Conservation (phyloP, 177 flowering plant genomes). For the Tripterygium wilfordii region DNA sequence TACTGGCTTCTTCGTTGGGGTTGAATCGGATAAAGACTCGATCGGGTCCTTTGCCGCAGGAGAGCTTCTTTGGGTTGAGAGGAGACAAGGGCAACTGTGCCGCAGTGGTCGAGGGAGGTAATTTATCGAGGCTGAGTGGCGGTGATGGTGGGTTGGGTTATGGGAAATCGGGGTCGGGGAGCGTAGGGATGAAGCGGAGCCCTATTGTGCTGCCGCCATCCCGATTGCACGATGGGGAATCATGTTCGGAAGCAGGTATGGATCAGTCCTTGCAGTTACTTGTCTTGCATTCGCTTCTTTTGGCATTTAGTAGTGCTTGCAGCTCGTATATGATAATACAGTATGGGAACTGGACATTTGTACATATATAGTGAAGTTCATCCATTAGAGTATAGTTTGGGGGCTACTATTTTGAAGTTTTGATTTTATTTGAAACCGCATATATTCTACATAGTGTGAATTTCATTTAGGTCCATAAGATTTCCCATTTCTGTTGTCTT, state of each 20-base stretch:
- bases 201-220: constrained; percentile 41
- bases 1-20: constrained; percentile 83
- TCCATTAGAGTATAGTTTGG: too few relatives aligned
- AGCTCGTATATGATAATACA: too few relatives aligned
- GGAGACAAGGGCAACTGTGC: constrained; percentile 48
- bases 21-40: constrained; percentile 89
- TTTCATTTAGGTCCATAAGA: too few relatives aligned
- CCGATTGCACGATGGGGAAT: constrained; percentile 38
- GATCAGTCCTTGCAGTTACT: too few relatives aligned
- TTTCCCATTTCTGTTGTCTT: too few relatives aligned
- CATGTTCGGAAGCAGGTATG: constrained; percentile 6
- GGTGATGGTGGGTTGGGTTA: constrained; percentile 16
- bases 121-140: constrained; percentile 49
- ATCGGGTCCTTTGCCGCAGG: constrained; percentile 97
- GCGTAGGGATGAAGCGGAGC: constrained; percentile 38
- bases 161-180: constrained; percentile 14
- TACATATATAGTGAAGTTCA: too few relatives aligned
- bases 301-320: too few relatives aligned
- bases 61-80: constrained; percentile 69
- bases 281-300: too few relatives aligned
- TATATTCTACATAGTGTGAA: too few relatives aligned
- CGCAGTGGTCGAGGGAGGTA: constrained; percentile 60
- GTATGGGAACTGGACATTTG: too few relatives aligned
- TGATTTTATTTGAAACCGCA: too few relatives aligned
- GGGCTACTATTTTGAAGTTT: too few relatives aligned